phyloP scores from a whole-genome alignment of 2,329 filamentous ascomycete genomes.

The Colletotrichum cereale region DNA sequence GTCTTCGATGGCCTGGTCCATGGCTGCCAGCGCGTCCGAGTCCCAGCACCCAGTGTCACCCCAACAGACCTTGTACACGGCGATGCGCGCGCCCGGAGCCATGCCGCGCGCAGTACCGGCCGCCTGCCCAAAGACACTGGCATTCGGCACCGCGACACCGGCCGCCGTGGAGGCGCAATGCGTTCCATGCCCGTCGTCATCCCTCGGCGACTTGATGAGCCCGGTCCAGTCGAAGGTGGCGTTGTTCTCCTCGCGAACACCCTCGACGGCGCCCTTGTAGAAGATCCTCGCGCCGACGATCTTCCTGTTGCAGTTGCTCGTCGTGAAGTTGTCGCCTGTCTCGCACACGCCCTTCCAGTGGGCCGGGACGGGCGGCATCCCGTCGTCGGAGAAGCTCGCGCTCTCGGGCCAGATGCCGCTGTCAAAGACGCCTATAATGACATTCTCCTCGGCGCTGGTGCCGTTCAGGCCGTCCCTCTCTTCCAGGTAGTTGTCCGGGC shows the following conservation, averaged over 20 bases:
- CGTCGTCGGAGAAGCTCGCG: slow-evolving; percentile 35
- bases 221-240: slow-evolving; percentile 17
- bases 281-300: slow-evolving; percentile 37
- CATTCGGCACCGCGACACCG: slow-evolving; percentile 3
- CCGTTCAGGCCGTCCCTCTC: not conserved
- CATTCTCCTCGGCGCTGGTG: slow-evolving; percentile 21
- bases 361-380: slow-evolving; percentile 27
- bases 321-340: slow-evolving; percentile 19
- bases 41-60: not conserved
- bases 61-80: slow-evolving; percentile 35
- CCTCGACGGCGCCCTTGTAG: slow-evolving; percentile 19
- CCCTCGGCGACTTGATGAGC: slow-evolving; percentile 5
- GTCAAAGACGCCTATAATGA: slow-evolving; percentile 38
- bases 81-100: slow-evolving; percentile 18
- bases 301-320: slow-evolving; percentile 37
- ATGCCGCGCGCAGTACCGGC: slow-evolving; percentile 29
- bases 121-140: slow-evolving; percentile 23
- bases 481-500: not conserved
- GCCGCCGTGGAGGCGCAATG: slow-evolving; percentile 26
- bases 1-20: slow-evolving; percentile 32
- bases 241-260: not conserved
- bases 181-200: slow-evolving; percentile 27
- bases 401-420: slow-evolving; percentile 40
- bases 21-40: slow-evolving; percentile 21
- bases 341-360: slow-evolving; percentile 38